These are phyloP conservation scores for Rosa persica DNA, from an alignment of 306 rosid genomes.

Conservation along the genomic window DNA sequence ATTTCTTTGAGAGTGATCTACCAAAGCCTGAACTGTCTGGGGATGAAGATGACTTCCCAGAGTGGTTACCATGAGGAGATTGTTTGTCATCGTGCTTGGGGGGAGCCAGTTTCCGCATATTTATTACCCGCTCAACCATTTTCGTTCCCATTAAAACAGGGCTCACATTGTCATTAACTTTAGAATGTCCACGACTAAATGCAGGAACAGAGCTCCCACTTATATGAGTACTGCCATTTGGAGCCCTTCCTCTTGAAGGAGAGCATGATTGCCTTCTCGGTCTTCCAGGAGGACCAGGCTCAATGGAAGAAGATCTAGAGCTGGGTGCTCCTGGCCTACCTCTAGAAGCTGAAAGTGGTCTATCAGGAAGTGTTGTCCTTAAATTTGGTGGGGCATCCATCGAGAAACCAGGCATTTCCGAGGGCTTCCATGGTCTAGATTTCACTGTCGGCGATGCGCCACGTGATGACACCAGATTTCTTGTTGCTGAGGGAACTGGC, in stretches of 20 bases:
- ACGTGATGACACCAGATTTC: constrained; percentile 68
- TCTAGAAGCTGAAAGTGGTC: constrained; percentile 84
- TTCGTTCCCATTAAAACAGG: constrained; percentile 77
- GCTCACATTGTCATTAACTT: constrained; percentile 73
- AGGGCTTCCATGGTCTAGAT: constrained; percentile 93
- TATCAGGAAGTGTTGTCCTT: constrained; percentile 82
- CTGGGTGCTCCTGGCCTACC: constrained; percentile 97
- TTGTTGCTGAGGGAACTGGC: constrained; percentile 49
- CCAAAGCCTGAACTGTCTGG: constrained; percentile 93
- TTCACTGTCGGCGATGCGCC: constrained; percentile 88
- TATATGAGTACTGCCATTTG: constrained; percentile 58
- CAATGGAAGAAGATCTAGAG: constrained; percentile 83
- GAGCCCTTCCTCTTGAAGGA: constrained; percentile 85
- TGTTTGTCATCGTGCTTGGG: constrained; percentile 83
- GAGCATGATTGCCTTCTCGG: constrained; percentile 92
- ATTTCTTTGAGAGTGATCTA: constrained; percentile 92
- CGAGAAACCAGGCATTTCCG: constrained; percentile 93
- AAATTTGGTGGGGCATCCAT: constrained; percentile 91
- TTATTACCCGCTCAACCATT: constrained; percentile 95
- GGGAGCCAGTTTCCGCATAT: constrained; percentile 87
- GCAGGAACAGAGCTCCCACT: constrained; percentile 96
- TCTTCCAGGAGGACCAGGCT: constrained; percentile 72
- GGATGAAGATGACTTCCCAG: constrained; percentile 77
- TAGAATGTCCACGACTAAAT: constrained; percentile 60
- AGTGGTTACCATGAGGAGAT: constrained; percentile 63